These are phyloP conservation scores for Chaetoceros muelleri DNA, from an alignment of 108 stramenopile genomes.

Conservation along the genomic window DNA sequence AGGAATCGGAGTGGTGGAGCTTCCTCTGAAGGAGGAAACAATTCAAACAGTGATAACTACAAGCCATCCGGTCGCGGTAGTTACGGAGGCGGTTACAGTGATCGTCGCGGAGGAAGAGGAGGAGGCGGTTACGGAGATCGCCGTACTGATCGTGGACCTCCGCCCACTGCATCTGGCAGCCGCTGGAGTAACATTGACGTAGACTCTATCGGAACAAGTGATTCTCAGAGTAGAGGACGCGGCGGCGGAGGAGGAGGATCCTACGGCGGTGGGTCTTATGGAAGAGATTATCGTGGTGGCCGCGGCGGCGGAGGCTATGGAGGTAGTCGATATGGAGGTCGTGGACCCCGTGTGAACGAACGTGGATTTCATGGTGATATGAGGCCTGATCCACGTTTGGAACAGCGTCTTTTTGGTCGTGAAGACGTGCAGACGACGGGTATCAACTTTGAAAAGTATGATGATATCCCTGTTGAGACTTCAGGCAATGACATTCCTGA, in stretches of 20 bases:
- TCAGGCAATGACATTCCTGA: conserved; percentile 78
- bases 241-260: conserved; percentile 23
- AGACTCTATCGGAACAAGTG: not conserved
- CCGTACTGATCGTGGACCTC: conserved; percentile 7
- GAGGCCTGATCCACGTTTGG: conserved; percentile 60
- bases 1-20: conserved; percentile 77
- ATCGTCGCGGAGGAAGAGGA: conserved; percentile 23
- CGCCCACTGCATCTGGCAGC: conserved; percentile 30
- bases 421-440: conserved; percentile 88
- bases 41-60: conserved; percentile 8
- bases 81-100: too few relatives aligned
- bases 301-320: conserved; percentile 23
- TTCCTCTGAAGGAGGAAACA: conserved; percentile 29
- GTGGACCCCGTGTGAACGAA: conserved; percentile 33
- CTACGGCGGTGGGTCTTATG: conserved; percentile 11
- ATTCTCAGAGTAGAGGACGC: not conserved
- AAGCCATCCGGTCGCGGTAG: too few relatives aligned
- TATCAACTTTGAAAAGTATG: conserved; percentile 99
- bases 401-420: conserved; percentile 57
- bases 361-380: conserved; percentile 83
- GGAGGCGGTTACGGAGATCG: conserved; percentile 21
- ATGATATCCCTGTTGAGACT: conserved; percentile 96
- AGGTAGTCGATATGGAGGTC: conserved; percentile 9
- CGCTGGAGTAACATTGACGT: conserved; percentile 33
- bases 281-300: conserved; percentile 15